A percentile compares a stretch with the other conserved stretches of the same genome.
Conservation (phyloP, 1,139 yeast genomes). For the Lodderomyces theae region DNA sequence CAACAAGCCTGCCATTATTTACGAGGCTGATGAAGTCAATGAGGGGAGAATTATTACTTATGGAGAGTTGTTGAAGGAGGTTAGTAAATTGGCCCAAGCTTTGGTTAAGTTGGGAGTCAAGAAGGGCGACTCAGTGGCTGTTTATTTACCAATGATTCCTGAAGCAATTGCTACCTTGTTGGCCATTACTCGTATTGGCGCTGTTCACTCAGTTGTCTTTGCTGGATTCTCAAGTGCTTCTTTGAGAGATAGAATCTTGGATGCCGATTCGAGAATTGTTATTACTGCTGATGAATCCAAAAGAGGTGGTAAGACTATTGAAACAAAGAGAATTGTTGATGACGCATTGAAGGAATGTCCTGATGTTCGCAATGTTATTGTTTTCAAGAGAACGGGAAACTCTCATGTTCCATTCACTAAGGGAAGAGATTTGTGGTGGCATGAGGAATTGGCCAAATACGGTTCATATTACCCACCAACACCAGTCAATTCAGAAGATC, state of each 20-base stretch:
- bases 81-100: conserved; percentile 68
- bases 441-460: conserved; percentile 66
- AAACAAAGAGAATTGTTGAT: conserved; percentile 79
- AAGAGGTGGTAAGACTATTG: conserved; percentile 81
- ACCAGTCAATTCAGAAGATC: conserved; percentile 59
- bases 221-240: conserved; percentile 82
- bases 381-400: conserved; percentile 72
- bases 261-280: conserved; percentile 71
- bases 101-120: conserved; percentile 64
- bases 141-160: conserved; percentile 84
- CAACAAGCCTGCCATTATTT: conserved; percentile 69
- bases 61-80: conserved; percentile 68
- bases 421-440: conserved; percentile 79
- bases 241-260: conserved; percentile 70
- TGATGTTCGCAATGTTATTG: conserved; percentile 64
- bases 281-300: conserved; percentile 79
- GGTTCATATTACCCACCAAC: conserved; percentile 64
- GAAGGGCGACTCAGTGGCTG: conserved; percentile 84
- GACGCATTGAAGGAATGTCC: conserved; percentile 75
- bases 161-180: conserved; percentile 71
- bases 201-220: conserved; percentile 78
- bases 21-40: conserved; percentile 76
- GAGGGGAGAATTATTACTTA: conserved; percentile 64
- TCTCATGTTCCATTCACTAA: conserved; percentile 59
- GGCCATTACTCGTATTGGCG: conserved; percentile 78